These are phyloP conservation scores for Pythium aristosporum DNA, from an alignment of 352 stramenopile genomes.

Conservation along the genomic window DNA sequence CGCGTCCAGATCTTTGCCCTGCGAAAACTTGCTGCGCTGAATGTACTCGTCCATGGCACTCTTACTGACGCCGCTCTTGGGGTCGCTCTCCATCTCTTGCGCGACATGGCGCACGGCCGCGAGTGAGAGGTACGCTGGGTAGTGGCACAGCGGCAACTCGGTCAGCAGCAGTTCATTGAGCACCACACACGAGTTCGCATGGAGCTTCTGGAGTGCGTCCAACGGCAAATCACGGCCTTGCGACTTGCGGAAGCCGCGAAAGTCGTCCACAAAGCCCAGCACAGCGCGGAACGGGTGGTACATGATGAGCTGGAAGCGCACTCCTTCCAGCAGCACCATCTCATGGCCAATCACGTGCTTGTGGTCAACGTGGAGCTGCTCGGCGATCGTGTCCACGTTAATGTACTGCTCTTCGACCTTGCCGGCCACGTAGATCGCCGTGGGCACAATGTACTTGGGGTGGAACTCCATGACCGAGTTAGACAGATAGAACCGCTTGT, in stretches of 20 bases:
- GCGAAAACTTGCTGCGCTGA: constrained; percentile 65
- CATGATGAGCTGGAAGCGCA: constrained; percentile 89
- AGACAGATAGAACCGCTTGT: constrained; percentile 88
- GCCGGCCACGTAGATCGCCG: constrained; percentile 84
- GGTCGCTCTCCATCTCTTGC: constrained; percentile 44
- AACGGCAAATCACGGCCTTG: constrained; percentile 58
- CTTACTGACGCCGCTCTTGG: constrained; percentile 28
- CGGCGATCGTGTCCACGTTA: constrained; percentile 79
- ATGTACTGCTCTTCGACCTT: constrained; percentile 92
- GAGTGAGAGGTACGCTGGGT: constrained; percentile 72
- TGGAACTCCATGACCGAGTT: constrained; percentile 90
- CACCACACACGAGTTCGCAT: constrained; percentile 66
- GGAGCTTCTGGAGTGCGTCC: constrained; percentile 71
- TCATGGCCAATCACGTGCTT: constrained; percentile 87
- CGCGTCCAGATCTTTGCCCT: constrained; percentile 42
- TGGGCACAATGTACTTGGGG: constrained; percentile 83
- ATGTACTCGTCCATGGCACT: constrained; percentile 62
- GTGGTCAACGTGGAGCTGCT: constrained; percentile 82
- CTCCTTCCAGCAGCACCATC: constrained; percentile 84
- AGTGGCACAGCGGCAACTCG: constrained; percentile 60
- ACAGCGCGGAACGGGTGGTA: constrained; percentile 85
- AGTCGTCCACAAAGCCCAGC: constrained; percentile 82
- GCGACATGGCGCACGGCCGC: constrained; percentile 55
- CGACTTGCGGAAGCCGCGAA: constrained; percentile 70
- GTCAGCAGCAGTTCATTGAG: constrained; percentile 81